Conservation (phyloP, 2,329 filamentous ascomycete species). For the Curvularia spicifera region DNA sequence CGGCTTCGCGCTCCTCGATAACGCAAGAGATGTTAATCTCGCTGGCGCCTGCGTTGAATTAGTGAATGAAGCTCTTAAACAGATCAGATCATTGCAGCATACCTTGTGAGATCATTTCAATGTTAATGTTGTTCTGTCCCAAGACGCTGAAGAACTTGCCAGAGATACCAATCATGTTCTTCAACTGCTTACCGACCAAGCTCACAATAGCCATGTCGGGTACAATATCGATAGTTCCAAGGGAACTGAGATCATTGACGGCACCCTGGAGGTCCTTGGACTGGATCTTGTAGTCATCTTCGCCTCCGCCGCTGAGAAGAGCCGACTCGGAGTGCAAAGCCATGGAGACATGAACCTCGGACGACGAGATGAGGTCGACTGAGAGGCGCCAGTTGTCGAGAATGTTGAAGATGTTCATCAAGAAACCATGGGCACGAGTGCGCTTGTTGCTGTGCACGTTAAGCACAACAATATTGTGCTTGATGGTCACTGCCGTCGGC, state of each 20-base stretch:
- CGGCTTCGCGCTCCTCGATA: conserved; percentile 88
- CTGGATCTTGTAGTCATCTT: conserved; percentile 57
- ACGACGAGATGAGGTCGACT: conserved; percentile 95
- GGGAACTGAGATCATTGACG: conserved; percentile 74
- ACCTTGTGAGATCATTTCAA: conserved; percentile 99
- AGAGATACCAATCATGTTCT: conserved; percentile 92
- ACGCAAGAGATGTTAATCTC: conserved; percentile 99
- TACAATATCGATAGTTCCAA: conserved; percentile 89
- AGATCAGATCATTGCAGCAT: conserved; percentile 35
- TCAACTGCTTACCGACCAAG: conserved; percentile 93
- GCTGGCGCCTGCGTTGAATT: conserved; percentile 73
- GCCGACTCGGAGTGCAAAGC: conserved; percentile 82
- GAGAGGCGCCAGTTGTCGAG: conserved; percentile 85
- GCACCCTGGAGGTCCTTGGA: conserved; percentile 56
- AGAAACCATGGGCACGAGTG: conserved; percentile 93
- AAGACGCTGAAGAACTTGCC: conserved; percentile 95
- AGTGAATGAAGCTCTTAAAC: background rate
- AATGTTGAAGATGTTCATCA: conserved; percentile 91
- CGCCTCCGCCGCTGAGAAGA: conserved; percentile 56
- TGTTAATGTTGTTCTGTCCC: conserved; percentile 91
- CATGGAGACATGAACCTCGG: conserved; percentile 97
- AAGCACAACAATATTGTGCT: conserved; percentile 94
- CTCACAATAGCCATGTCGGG: conserved; percentile 94
- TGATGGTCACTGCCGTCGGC: conserved; percentile 83
- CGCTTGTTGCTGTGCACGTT: conserved; percentile 98